Percentiles rank a stretch among this genome's conserved stretches.
phyloP scores from a whole-genome alignment of 495 filamentous ascomycete genomes.

The Geoglossum glabrum region DNA sequence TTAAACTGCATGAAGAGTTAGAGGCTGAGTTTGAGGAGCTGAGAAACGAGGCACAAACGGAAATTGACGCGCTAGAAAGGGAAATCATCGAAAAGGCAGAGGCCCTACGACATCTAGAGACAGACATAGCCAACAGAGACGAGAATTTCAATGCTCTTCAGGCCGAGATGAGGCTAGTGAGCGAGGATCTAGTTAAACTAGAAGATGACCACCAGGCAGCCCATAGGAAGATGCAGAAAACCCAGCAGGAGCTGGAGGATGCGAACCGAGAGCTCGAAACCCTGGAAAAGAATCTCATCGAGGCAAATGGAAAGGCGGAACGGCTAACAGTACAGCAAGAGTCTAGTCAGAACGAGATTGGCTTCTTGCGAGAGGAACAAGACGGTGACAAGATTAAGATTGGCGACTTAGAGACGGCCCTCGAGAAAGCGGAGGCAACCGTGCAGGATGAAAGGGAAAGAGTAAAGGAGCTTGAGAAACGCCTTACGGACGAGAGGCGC shows the following conservation, averaged over 20 bases:
- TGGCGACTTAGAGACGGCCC: constrained; percentile 64
- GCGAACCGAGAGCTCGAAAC: constrained; percentile 59
- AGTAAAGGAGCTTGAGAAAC: constrained; percentile 54
- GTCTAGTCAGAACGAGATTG: constrained; percentile 78
- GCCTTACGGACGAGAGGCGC: constrained; percentile 55
- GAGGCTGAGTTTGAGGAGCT: constrained; percentile 65
- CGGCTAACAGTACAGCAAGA: constrained; percentile 78
- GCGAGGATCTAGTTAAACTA: constrained; percentile 60
- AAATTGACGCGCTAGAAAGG: constrained; percentile 64
- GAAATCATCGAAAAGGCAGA: constrained; percentile 51
- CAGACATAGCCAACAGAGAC: constrained; percentile 45
- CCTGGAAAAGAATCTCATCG: constrained; percentile 51
- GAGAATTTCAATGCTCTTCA: constrained; percentile 76
- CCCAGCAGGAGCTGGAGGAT: constrained; percentile 55
- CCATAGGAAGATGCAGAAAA: constrained; percentile 44
- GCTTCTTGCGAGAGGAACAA: constrained; percentile 90
- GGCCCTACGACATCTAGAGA: constrained; percentile 50
- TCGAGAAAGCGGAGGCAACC: constrained; percentile 50
- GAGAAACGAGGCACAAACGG: constrained; percentile 59
- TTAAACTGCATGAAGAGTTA: constrained; percentile 56
- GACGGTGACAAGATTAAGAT: constrained; percentile 97
- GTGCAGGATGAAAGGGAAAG: constrained; percentile 68
- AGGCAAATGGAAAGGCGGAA: constrained; percentile 68
- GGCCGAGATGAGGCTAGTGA: constrained; percentile 75
- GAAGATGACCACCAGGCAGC: constrained; percentile 67